Conservation (phyloP, 495 filamentous ascomycete species). For the Podospora sp. region DNA sequence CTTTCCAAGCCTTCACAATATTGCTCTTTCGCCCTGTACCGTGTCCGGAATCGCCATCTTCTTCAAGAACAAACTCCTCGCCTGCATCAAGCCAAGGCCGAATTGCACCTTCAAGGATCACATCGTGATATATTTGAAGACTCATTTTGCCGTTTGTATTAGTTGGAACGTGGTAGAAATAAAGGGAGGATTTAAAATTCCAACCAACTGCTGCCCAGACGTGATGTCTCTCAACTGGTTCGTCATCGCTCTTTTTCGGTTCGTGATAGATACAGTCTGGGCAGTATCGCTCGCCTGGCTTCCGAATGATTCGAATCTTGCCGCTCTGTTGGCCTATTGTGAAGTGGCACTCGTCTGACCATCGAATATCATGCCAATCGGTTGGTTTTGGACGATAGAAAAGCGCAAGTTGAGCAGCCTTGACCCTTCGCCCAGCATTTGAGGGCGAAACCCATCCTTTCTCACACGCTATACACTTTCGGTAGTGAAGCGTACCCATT, state of each 20-base stretch:
- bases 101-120: neutral
- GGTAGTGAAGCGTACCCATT: neutral
- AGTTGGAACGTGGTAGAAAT: conserved; percentile 1
- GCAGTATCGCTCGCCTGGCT: conserved; percentile 1
- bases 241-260: neutral
- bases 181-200: neutral
- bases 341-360: conserved; percentile 6
- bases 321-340: neutral
- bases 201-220: conserved; percentile 6
- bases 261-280: neutral
- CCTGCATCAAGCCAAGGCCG: neutral
- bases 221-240: neutral
- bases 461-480: conserved; percentile 1
- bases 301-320: conserved; percentile 1
- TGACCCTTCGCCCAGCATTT: neutral
- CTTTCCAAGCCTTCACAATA: conserved; percentile 3
- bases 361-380: neutral
- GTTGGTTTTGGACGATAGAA: neutral
- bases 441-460: too few species aligned
- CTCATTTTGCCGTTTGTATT: conserved; percentile 1
- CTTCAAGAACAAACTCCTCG: neutral
- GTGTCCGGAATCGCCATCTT: neutral
- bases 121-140: neutral
- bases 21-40: neutral
- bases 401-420: neutral